Evolutionary conservation across 768 basidiomycete genomes (phyloP), one percentile per base, ranked within the genome.

Genomic region (Tubosaeta sp.): DNA sequence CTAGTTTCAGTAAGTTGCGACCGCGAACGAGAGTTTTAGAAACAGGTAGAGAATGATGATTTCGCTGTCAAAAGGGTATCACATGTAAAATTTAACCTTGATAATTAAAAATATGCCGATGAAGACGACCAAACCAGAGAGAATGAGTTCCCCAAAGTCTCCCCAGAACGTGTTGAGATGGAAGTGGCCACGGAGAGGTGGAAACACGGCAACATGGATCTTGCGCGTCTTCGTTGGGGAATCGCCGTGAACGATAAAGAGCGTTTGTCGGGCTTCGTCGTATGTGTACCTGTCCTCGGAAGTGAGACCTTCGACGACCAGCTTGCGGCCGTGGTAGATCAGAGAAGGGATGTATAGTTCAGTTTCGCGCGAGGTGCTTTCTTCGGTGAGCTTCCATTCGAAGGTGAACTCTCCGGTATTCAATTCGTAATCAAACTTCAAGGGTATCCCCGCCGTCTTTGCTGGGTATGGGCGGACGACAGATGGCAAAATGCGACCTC

Each of bases 391-490:
- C 25, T 69, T 67, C 89, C 88, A 93, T 60, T 80, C 79, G 59
- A 77, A 90, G 1, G 67, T 70, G 61, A 90, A 86, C 10, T 69
- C 65, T 3, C 88, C 87, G 0, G 82, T 83, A 50, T 81, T 87
- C 76, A 88, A 78, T 66, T 92, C 88, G 67, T 92, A 95, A 16
- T 81, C 75, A 59, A 86, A 86, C 6, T 70, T 71, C 9, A 85
- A 63, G 0, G 94, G 95, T 14, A 89, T 81, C 11, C 95, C 95
- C 1, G 92, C 89, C 0, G 86, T 88, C 66, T 95, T 95, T 46
- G 91, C 83, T 1, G 93, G 82, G 67, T 97, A 97, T 4, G 95
- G 95, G 2, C 95, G 83, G 25, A 95, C 91, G 47, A 97, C 70
- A 4, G 88, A 78, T 13, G 81, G 71, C 3, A 97, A 74, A 42